phyloP scores from a whole-genome alignment of 2,329 filamentous ascomycete species.

The Colletotrichum eleusines region DNA sequence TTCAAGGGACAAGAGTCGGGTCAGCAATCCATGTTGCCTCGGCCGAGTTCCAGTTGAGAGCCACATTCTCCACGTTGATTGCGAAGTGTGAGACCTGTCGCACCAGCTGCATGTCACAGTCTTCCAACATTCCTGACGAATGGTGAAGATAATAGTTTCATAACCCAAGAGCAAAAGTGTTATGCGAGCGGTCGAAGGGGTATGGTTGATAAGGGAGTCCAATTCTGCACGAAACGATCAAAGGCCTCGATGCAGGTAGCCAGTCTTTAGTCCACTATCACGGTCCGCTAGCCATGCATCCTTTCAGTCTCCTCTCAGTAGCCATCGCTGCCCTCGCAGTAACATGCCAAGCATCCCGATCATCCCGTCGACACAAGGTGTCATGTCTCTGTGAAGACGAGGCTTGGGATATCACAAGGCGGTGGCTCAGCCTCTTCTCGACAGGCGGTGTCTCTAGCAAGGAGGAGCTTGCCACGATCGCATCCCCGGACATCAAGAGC shows the following conservation, averaged over 20 bases:
- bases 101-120: neutral
- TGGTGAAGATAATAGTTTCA: neutral
- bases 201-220: neutral
- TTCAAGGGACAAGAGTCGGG: neutral
- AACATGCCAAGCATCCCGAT: neutral
- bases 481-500: slow-evolving; percentile 14
- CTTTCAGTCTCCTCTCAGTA: neutral
- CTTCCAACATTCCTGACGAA: neutral
- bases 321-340: neutral
- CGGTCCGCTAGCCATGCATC: neutral
- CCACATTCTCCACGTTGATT: slow-evolving; percentile 6
- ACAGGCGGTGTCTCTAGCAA: slow-evolving; percentile 9
- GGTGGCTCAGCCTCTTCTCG: slow-evolving; percentile 30
- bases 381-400: slow-evolving; percentile 37
- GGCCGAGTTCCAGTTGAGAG: neutral
- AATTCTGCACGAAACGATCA: neutral
- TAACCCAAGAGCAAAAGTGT: neutral
- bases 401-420: slow-evolving; percentile 19
- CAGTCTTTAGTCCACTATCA: neutral
- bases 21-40: neutral
- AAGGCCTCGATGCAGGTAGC: too few species aligned
- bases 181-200: too few species aligned
- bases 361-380: neutral
- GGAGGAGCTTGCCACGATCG: slow-evolving; percentile 19
- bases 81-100: neutral